A percentile compares a stretch with the other conserved stretches of the same genome.
Evolutionary conservation across 805 yeast species (phyloP).

Genomic region (Myxozyma sirexii): DNA sequence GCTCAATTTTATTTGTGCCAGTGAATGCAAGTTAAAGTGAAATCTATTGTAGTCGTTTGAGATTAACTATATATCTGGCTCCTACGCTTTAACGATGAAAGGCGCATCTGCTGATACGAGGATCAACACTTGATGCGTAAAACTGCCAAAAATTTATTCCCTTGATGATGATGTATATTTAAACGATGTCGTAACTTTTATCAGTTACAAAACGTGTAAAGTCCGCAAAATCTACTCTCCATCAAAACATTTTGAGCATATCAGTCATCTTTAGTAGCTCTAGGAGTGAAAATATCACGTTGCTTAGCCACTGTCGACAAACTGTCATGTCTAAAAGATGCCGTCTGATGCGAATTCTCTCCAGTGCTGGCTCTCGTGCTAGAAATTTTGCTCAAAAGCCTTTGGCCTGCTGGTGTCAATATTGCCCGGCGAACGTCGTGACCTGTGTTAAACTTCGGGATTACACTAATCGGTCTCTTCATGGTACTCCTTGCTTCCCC

Average conservation of each 20-base stretch:
- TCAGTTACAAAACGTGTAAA: too few relatives aligned
- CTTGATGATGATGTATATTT: neutral
- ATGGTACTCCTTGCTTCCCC: neutral
- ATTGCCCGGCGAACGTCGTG: conserved; percentile 11
- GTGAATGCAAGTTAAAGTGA: too few relatives aligned
- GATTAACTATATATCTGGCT: too few relatives aligned
- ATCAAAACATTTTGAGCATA: too few relatives aligned
- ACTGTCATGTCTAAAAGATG: neutral
- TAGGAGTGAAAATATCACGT: conserved; percentile 7
- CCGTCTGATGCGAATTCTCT: neutral
- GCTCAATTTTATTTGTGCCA: neutral
- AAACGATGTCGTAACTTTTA: too few relatives aligned
- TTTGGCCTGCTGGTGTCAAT: conserved; percentile 26
- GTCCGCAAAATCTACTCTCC: neutral
- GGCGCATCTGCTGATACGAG: too few relatives aligned
- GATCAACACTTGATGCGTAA: too few relatives aligned
- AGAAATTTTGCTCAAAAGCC: conserved; percentile 20
- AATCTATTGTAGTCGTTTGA: too few relatives aligned
- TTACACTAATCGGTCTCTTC: neutral
- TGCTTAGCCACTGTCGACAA: neutral
- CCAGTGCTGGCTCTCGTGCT: neutral
- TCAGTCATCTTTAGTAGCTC: neutral
- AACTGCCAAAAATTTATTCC: too few relatives aligned
- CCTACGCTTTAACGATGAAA: too few relatives aligned
- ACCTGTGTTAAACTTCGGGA: conserved; percentile 16